These are phyloP conservation scores for Forsythia suspensa DNA, from an alignment of 257 asterid species.

Conservation along the genomic window DNA sequence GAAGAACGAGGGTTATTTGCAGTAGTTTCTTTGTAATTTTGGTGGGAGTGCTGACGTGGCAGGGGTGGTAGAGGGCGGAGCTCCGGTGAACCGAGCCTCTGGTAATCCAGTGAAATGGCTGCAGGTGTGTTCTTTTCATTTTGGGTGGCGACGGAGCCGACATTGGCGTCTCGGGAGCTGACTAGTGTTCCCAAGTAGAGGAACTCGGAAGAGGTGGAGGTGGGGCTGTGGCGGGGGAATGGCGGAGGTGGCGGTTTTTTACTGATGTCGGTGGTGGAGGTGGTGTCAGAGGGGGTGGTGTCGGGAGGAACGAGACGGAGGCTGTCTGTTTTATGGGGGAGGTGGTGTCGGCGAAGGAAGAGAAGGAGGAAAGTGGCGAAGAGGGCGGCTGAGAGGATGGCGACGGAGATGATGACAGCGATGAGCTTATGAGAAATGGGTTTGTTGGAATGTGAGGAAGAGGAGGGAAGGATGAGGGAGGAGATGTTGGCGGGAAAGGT, in stretches of 20 bases:
- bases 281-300: constrained; percentile 47
- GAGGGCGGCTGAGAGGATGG: constrained; percentile 41
- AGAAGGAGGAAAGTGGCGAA: constrained; percentile 48
- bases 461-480: constrained; percentile 71
- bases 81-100: constrained; percentile 77
- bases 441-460: constrained; percentile 49
- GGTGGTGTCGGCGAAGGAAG: constrained; percentile 33
- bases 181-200: constrained; percentile 75
- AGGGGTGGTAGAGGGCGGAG: constrained; percentile 88
- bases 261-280: constrained; percentile 30
- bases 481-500: constrained; percentile 89
- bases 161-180: constrained; percentile 52
- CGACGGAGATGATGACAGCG: constrained; percentile 44
- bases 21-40: neutral
- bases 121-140: constrained; percentile 26
- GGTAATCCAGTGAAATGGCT: constrained; percentile 27
- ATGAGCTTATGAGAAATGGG: constrained; percentile 56
- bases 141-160: constrained; percentile 1
- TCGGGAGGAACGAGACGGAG: constrained; percentile 70
- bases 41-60: constrained; percentile 62
- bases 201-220: constrained; percentile 70
- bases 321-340: constrained; percentile 46
- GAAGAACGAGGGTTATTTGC: constrained; percentile 13
- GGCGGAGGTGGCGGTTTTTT: constrained; percentile 42
- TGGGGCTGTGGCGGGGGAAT: constrained; percentile 45